Base-by-base conservation (phyloP, 2,329 filamentous ascomycete species). In the Colletotrichum chrysophilum region DNA sequence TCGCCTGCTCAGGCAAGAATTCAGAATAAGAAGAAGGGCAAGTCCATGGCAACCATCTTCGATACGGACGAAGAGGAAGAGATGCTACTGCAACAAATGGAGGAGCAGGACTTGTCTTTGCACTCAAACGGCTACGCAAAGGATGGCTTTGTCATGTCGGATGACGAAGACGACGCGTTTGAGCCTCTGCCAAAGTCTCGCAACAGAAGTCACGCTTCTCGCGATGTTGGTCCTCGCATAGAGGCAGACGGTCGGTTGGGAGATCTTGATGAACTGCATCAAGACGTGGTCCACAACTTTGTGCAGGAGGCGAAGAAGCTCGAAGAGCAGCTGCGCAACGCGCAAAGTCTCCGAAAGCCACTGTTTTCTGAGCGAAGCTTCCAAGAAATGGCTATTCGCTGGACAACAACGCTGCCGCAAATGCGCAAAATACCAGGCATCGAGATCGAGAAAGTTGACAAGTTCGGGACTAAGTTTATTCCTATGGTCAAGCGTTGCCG, bases 361-460 rank as follows among this genome's bases (percentile, higher is more conserved):
- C 86, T 93, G 1, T 97, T 97, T 81, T 92, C 91, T 0, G 93
- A 95, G 76, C 88, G 88, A 26, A 88, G 95, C 16, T 89, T 96
- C 66, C 91, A 93, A 43, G 90, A 93, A 78, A 96, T 97, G 93
- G 93, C 91, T 14, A 91, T 95, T 66, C 84, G 88, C 38, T 94
- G 94, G 87, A 94, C 94, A 1, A 88, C 86, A 9, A 91, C 87
- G 10, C 80, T 91, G 12, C 88, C 90, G 18, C 86, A 91, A 73
- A 94, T 97, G 91, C 85, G 84, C 36, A 83, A 84, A 10, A 94
- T 96, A 65, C 88, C 88, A 0, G 90, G 89, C 12, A 93, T 96
- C 74, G 89, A 93, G 70, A 77, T 82, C 2, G 90, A 92, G 30
- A 93, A 92, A 80, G 93, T 95, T 28, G 81, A 87, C 60, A 86